Conservation (phyloP, 2,329 filamentous ascomycete species). For the Nemania abortiva region DNA sequence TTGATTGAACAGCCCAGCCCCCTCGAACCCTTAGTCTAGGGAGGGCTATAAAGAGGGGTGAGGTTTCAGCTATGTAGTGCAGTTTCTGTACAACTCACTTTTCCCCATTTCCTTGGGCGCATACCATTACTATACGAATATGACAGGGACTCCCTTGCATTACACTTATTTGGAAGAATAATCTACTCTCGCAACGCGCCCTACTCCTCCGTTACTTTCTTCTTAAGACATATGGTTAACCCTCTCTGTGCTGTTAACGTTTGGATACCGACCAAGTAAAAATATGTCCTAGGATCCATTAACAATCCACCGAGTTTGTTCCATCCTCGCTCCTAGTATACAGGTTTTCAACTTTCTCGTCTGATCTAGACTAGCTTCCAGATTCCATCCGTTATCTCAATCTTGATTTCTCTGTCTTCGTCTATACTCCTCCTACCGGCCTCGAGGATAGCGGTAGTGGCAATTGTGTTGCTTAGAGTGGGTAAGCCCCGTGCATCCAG, state of each 20-base stretch:
- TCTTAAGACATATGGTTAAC: no score
- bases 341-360: background rate
- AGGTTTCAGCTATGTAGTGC: background rate
- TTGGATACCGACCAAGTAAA: background rate
- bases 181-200: no score
- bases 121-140: no score
- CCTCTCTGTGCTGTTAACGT: no score
- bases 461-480: slow-evolving; percentile 88
- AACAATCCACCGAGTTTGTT: background rate
- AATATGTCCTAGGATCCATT: background rate
- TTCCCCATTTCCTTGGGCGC: no score
- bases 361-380: slow-evolving; percentile 72
- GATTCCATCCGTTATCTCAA: slow-evolving; percentile 71
- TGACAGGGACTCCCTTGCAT: no score
- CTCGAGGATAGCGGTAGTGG: slow-evolving; percentile 91
- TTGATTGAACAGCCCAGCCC: background rate
- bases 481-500: slow-evolving; percentile 85
- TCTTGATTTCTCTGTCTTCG: slow-evolving; percentile 81
- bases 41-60: background rate
- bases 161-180: no score
- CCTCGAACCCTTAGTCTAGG: background rate
- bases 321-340: slow-evolving; percentile 13
- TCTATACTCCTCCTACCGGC: slow-evolving; percentile 87
- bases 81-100: background rate
- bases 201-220: no score